Base-by-base conservation (phyloP, 371 early-diverging fungal genomes). In the Mucor indicus region DNA sequence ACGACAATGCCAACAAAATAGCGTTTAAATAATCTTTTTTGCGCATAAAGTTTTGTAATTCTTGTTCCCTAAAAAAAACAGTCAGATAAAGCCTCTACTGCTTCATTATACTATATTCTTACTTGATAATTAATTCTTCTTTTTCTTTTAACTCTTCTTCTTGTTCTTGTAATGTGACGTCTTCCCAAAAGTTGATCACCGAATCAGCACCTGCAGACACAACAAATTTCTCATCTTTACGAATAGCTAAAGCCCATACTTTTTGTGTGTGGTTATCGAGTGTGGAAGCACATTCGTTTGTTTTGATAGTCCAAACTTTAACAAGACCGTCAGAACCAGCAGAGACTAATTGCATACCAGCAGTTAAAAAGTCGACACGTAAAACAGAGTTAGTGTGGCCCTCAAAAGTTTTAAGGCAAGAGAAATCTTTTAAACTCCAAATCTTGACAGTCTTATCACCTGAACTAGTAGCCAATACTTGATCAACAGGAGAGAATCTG, bases 301-400 rank as follows among this genome's bases (percentile, higher is more conserved):
- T 85, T 47, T 91, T 90, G 67, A 95, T 90, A 25, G 83, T 93
- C 97, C 97, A 98, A 23, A 98, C 72, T 69, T 97, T 97, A 35
- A 94, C 75, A 23, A 98, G 75, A 9, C 96, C 96, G 56, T 98
- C 98, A 0, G 94, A 90, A 4, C 93, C 95, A 40, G 82, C 73
- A 10, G 91, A 90, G 11, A 92, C 63, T 22, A 98, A 62, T 60
- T 97, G 97, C 56, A 85, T 78, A 20, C 98, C 98, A 8, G 81
- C 75, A 0, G 93, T 84, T 49, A 96, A 54, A 54, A 96, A 97
- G 22, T 75, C 77, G 1, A 91, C 83, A 39, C 85, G 77, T 30
- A 98, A 78, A 3, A 95, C 95, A 15, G 95, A 90, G 69, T 93
- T 95, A 19, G 92, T 86, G 58, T 98, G 98, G 0, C 98, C 96